Evolutionary conservation across 2,329 filamentous ascomycete genomes (phyloP).

Genomic region (Cladophialophora chaetospira): DNA sequence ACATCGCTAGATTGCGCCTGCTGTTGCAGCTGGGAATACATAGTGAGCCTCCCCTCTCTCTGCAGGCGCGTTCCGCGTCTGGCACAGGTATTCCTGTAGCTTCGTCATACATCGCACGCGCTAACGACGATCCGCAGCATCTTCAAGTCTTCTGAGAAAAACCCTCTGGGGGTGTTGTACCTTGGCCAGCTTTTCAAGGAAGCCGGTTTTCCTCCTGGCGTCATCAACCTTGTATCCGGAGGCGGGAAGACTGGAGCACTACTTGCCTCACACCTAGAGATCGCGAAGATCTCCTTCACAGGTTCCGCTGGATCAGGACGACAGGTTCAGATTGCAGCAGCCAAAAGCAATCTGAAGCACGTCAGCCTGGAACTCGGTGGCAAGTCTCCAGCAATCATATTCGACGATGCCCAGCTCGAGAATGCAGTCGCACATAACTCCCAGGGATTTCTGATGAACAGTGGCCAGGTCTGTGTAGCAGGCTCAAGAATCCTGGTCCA

Average conservation of each 20-base stretch:
- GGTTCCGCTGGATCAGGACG: conserved; percentile 36
- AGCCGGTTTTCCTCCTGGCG: conserved; percentile 50
- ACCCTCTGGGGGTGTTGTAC: conserved; percentile 42
- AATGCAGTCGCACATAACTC: conserved; percentile 51
- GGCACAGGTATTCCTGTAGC: no score
- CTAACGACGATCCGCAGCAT: no score
- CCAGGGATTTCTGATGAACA: conserved; percentile 60
- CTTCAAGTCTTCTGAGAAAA: conserved; percentile 50
- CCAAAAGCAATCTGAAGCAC: conserved; percentile 39
- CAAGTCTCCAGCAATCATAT: conserved; percentile 40
- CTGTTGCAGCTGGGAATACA: conserved; percentile 48
- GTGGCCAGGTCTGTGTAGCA: conserved; percentile 56
- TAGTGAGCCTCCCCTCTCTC: no score
- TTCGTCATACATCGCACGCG: no score
- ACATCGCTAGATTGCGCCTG: no score
- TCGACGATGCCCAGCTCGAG: conserved; percentile 39
- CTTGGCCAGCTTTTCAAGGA: conserved; percentile 43
- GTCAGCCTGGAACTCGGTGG: conserved; percentile 41
- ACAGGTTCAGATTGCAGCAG: conserved; percentile 35
- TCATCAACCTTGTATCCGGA: conserved; percentile 41
- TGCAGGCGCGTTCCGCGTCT: no score
- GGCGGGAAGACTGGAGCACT: conserved; percentile 59
- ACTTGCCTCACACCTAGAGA: conserved; percentile 38
- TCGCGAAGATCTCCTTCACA: conserved; percentile 40
- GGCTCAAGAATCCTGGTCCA: conserved; percentile 60